Evolutionary conservation across 2,329 filamentous ascomycete species (phyloP).

Genomic region (Colletotrichum echinochloae): DNA sequence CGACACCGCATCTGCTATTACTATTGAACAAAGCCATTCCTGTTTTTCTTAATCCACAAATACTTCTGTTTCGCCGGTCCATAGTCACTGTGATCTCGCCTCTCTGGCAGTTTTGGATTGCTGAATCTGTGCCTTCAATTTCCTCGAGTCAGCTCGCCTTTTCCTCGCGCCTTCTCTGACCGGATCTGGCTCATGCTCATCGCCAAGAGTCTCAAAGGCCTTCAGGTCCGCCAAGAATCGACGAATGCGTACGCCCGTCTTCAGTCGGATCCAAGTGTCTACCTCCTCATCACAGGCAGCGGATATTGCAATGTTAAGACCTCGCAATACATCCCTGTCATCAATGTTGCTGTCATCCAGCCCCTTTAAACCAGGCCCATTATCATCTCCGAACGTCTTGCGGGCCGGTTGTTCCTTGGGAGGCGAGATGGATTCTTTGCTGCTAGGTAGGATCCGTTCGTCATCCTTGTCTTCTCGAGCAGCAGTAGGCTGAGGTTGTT

Average conservation of each 20-base stretch:
- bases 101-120: conserved; percentile 43
- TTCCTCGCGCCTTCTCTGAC: conserved; percentile 45
- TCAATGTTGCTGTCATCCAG: conserved; percentile 55
- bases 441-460: not conserved
- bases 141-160: conserved; percentile 50
- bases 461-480: not conserved
- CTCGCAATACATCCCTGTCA: conserved; percentile 65
- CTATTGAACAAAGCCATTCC: not conserved
- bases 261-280: conserved; percentile 63
- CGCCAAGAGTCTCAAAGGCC: conserved; percentile 60
- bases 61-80: not conserved
- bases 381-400: conserved; percentile 35
- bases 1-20: not conserved
- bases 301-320: conserved; percentile 66
- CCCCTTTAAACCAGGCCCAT: conserved; percentile 44
- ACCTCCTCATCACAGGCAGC: conserved; percentile 68
- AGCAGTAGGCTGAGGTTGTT: not conserved
- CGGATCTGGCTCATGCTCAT: conserved; percentile 46
- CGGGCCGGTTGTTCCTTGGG: not conserved
- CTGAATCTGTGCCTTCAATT: conserved; percentile 52
- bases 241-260: conserved; percentile 65
- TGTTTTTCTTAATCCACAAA: not conserved
- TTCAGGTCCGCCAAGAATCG: conserved; percentile 67
- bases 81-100: conserved; percentile 13
- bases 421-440: not conserved